These are phyloP conservation scores for Suhomyces chickasaworum DNA, from an alignment of 1,139 yeast genomes.

Conservation along the genomic window DNA sequence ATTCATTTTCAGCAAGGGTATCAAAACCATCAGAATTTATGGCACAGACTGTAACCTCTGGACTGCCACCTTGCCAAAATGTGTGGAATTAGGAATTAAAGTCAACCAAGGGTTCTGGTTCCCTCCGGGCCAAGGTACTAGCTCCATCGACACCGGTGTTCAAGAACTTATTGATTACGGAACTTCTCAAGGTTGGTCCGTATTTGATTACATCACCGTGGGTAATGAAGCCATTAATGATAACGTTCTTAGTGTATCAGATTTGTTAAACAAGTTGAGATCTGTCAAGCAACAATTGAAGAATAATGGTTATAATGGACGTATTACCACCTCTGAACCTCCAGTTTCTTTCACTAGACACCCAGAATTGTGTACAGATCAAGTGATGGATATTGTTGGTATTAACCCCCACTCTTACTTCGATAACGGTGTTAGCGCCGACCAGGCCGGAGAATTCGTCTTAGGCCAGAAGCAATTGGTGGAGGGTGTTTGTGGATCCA, in stretches of 20 bases:
- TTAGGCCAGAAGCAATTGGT: constrained; percentile 59
- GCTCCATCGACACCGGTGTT: constrained; percentile 66
- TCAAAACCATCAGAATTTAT: constrained; percentile 68
- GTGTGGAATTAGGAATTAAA: constrained; percentile 60
- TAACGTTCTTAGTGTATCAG: constrained; percentile 57
- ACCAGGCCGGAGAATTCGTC: constrained; percentile 72
- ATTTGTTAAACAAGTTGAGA: constrained; percentile 62
- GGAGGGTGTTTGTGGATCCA: constrained; percentile 52
- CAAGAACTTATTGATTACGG: constrained; percentile 54
- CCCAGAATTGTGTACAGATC: constrained; percentile 66
- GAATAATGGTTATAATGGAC: constrained; percentile 76
- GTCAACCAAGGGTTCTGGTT: constrained; percentile 92
- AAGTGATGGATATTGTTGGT: constrained; percentile 64
- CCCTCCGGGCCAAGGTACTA: constrained; percentile 54
- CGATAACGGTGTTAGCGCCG: constrained; percentile 60
- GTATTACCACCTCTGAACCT: constrained; percentile 83
- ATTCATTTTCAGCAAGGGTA: constrained; percentile 60
- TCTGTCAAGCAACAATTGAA: constrained; percentile 59
- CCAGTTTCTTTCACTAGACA: constrained; percentile 67
- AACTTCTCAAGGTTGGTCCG: constrained; percentile 60
- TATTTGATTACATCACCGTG: constrained; percentile 72
- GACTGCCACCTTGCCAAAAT: constrained; percentile 63
- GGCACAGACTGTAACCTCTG: constrained; percentile 84
- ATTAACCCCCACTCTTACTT: constrained; percentile 88
- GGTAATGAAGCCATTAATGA: constrained; percentile 85